Base-by-base conservation (phyloP, 192 early-diverging fungal genomes). In the Geranomyces variabilis region DNA sequence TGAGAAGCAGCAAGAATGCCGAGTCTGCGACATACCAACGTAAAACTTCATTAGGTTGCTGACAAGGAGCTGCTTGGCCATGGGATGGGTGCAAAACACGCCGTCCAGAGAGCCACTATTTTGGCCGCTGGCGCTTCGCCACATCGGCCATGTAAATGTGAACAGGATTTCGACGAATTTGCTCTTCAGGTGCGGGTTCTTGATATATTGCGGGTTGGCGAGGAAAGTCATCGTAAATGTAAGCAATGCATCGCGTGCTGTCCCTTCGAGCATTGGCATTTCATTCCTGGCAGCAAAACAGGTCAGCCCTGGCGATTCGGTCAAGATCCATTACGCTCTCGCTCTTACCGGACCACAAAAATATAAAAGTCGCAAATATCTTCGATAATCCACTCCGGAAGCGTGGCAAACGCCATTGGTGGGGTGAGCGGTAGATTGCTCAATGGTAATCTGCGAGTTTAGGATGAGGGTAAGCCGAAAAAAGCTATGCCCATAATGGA, bases 131-230 rank as follows among this genome's bases (percentile, higher is more conserved):
- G 41, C 55, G 19, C 36, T 71, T n/a, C 81, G 75, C 43, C 79
- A 87, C 19, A 91, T 81, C 0, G 91, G 92, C 55, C 88, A 79
- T 0, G 91, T 96, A 75, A 92, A 93, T 58, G 84, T 90, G 67
- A 88, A 95, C 31, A 97, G 72, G 75, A 90, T 91, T 91, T 99
- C 97, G 2, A 96, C 92, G 29, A 98, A 80, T 56, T 95, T 96
- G 31, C 92, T 91, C 70, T 96, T 96, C 68, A 99, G 70, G 69
- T 99, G 93, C 21, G 97, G 97, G 74, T 98, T 99, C 82, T 92
- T 92, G 66, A 98, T 85, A 58, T 91, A 93, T 3, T 75, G 70
- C 0, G 92, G 85, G 62, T 93, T 93, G 15, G 83, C 81, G 72
- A 98, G 79, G 74, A 98, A 91, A 6, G 86, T 84, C 75, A 96